phyloP scores from a whole-genome alignment of 2,329 filamentous ascomycete species.

The Malbranchea zuffiana region DNA sequence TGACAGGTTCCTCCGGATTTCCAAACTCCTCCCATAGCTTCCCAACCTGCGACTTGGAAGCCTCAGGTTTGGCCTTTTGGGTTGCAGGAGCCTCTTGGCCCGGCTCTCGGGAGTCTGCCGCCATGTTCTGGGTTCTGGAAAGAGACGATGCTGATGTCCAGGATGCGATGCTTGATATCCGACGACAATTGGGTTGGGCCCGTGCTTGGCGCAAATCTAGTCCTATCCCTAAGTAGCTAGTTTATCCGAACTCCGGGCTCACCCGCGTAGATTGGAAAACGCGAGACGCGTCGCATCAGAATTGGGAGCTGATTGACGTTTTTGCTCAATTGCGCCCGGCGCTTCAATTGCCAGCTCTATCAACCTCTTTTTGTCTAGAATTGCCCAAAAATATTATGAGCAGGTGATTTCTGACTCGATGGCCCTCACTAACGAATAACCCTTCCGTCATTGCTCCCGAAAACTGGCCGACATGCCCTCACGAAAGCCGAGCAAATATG shows the following conservation, averaged over 20 bases:
- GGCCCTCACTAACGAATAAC: not conserved
- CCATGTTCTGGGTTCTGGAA: conserved; percentile 10
- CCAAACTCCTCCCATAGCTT: conserved; percentile 41
- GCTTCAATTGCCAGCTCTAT: not conserved
- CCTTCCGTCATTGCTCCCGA: not conserved
- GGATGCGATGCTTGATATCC: not conserved
- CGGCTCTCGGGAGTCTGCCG: conserved; percentile 14
- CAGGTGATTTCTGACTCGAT: not conserved
- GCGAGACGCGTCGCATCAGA: conserved; percentile 11
- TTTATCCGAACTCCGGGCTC: conserved; percentile 6
- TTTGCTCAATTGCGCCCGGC: not conserved
- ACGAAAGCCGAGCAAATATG: conserved; percentile 53
- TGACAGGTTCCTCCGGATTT: conserved; percentile 41
- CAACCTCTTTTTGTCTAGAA: not conserved
- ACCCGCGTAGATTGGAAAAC: not conserved
- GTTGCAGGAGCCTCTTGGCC: conserved; percentile 11
- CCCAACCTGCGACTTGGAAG: conserved; percentile 36
- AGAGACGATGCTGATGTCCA: too few relatives aligned
- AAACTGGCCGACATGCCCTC: conserved; percentile 32
- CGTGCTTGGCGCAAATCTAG: not conserved
- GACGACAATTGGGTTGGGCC: conserved; percentile 2
- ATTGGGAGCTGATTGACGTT: not conserved
- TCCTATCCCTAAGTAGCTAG: not conserved
- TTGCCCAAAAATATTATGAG: not conserved
- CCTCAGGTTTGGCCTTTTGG: conserved; percentile 32